Evolutionary conservation across 2,329 filamentous ascomycete genomes (phyloP), one percentile per base, ranked within the genome.

Genomic region (Arthrobotrys conoides): DNA sequence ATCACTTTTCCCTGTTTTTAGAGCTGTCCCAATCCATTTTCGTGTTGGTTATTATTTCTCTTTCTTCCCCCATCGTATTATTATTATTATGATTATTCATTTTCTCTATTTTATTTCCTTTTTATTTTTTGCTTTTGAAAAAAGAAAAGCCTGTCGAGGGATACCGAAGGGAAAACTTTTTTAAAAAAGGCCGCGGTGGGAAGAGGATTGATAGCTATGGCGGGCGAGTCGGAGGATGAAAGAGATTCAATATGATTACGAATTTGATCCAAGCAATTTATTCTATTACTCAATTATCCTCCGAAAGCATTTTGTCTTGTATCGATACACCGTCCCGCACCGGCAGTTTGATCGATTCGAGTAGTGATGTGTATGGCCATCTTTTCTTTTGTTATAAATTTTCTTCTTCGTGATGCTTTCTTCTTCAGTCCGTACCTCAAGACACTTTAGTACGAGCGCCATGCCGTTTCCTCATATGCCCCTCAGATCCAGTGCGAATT

Each of bases 1-100:
- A 73, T 68, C 70, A 63, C 53, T 71, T 63, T 64, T 63, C 51
- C 41, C 30, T 63, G 33, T 71, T 65, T 70, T 59, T 77, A 77
- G 73, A 77, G 67, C 67, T 61, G 57, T 59, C 22, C 33, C 30
- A 36, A 38, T 49, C 30, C 8, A 18, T 38, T 53, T 53, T 30
- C 46, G 22, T 53, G 9, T 41, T 53, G 41, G 30, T n/a, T 44
- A 38, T 53, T 67, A n/a, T 30, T 27, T 55, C 27, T 20, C 38
- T 27, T 48, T 68, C 30, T n/a, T 69, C 63, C n/a, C 27, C 38
- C 49, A 20, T 51, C 53, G 46, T 69, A 68, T 41, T 64, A 69
- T 61, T 68, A 68, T 41, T 64, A 69, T 61, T 69, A 68, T 41
- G 55, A 69, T 61, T 68, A 75, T 64, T 20, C 44, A 18, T 75